Conservation (phyloP, 2,329 filamentous ascomycete genomes). For the Colletotrichum australisinense region DNA sequence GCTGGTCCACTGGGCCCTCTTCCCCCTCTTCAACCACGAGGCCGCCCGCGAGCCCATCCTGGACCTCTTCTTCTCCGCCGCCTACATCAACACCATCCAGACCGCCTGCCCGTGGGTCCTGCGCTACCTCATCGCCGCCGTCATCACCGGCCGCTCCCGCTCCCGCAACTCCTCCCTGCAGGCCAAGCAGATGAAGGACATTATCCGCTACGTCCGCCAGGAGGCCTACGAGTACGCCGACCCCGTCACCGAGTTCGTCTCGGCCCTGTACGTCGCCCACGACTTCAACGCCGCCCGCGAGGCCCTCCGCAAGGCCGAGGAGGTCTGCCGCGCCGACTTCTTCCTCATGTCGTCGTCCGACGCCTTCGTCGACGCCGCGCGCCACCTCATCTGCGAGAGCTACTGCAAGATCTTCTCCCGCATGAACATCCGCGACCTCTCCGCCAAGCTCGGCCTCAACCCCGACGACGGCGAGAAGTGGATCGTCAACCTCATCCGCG, state of each 20-base stretch:
- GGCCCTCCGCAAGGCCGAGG: constrained; percentile 88
- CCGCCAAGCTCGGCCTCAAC: constrained; percentile 88
- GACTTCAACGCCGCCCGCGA: constrained; percentile 94
- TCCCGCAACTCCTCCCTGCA: constrained; percentile 85
- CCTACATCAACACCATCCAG: constrained; percentile 99
- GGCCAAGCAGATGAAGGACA: constrained; percentile 98
- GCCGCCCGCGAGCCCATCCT: constrained; percentile 89
- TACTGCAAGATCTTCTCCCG: constrained; percentile 99
- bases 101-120: constrained; percentile 97
- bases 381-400: constrained; percentile 97
- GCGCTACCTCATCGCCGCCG: constrained; percentile 91
- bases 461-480: constrained; percentile 99
- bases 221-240: constrained; percentile 98
- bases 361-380: constrained; percentile 90
- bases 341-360: constrained; percentile 90
- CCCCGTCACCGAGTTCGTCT: constrained; percentile 95
- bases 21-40: constrained; percentile 99
- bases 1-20: constrained; percentile 98
- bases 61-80: constrained; percentile 95
- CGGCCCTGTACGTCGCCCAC: constrained; percentile 89
- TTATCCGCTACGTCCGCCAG: constrained; percentile 94
- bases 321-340: constrained; percentile 93
- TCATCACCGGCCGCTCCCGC: constrained; percentile 91
- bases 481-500: constrained; percentile 99
- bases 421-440: constrained; percentile 98